A percentile compares a stretch with the other conserved stretches of the same genome.
Conservation (phyloP, 2,329 filamentous ascomycete genomes). For the Colletotrichum sp. region DNA sequence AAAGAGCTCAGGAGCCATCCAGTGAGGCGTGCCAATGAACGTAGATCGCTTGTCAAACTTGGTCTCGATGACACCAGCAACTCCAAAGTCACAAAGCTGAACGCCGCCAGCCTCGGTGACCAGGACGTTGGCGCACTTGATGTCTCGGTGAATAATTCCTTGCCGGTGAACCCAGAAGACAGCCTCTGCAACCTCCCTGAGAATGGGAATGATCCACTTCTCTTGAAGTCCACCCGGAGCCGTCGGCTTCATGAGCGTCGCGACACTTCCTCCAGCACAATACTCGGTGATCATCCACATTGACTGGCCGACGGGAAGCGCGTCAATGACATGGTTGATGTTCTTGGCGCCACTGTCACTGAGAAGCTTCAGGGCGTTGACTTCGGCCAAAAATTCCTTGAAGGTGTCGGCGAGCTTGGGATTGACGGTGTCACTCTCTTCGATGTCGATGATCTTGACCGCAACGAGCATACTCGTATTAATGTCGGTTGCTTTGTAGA, state of each 20-base stretch:
- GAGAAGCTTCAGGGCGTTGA: slow-evolving; percentile 73
- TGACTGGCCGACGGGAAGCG: slow-evolving; percentile 76
- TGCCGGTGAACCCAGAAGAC: slow-evolving; percentile 71
- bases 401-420: slow-evolving; percentile 71
- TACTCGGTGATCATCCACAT: slow-evolving; percentile 92
- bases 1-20: slow-evolving; percentile 85
- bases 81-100: slow-evolving; percentile 85
- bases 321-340: slow-evolving; percentile 82
- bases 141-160: slow-evolving; percentile 73
- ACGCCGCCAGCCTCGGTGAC: slow-evolving; percentile 78
- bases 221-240: slow-evolving; percentile 69
- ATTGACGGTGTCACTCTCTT: slow-evolving; percentile 73
- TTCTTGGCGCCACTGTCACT: slow-evolving; percentile 78
- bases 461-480: slow-evolving; percentile 64
- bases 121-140: slow-evolving; percentile 81
- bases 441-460: slow-evolving; percentile 85
- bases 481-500: slow-evolving; percentile 67
- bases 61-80: slow-evolving; percentile 78
- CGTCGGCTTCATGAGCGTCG: slow-evolving; percentile 73
- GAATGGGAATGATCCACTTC: slow-evolving; percentile 72
- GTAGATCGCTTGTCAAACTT: slow-evolving; percentile 80
- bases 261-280: slow-evolving; percentile 83
- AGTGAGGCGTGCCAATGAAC: slow-evolving; percentile 82
- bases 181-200: slow-evolving; percentile 70
- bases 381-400: slow-evolving; percentile 72